These are phyloP conservation scores for Rhododendron vialii DNA, from an alignment of 148 eudicot species.

Conservation along the genomic window DNA sequence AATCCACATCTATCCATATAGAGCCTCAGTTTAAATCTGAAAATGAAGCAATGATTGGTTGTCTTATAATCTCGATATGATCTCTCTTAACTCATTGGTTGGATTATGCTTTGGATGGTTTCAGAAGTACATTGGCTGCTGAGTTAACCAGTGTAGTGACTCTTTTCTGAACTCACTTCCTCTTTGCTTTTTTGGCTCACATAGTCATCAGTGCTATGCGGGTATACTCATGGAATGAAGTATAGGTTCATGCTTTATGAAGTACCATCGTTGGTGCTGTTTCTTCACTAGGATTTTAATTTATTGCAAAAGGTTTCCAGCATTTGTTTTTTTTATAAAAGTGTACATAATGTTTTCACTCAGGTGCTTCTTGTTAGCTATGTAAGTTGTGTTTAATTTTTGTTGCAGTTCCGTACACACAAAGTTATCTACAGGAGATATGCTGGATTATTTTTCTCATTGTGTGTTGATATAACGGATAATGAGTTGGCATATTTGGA, in stretches of 20 bases:
- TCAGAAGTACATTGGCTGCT: neutral
- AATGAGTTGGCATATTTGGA: slow-evolving; percentile 94
- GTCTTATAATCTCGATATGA: neutral
- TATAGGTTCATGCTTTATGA: neutral
- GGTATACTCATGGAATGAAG: neutral
- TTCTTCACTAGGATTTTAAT: neutral
- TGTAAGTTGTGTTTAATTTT: neutral
- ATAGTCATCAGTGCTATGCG: neutral
- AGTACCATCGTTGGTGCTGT: neutral
- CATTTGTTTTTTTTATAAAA: neutral
- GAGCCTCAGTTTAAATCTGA: neutral
- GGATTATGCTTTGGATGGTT: neutral
- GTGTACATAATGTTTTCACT: neutral
- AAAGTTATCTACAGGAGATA: slow-evolving; percentile 94
- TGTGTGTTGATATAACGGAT: slow-evolving; percentile 92
- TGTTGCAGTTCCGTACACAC: slow-evolving; percentile 85
- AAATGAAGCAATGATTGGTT: neutral
- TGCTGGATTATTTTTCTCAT: slow-evolving; percentile 92
- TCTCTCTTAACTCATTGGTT: neutral
- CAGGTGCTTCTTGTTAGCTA: neutral
- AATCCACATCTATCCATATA: neutral
- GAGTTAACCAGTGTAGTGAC: neutral
- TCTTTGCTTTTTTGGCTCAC: neutral
- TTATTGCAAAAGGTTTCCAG: neutral
- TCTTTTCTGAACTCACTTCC: neutral